These are phyloP conservation scores for Lactifluus piperatus DNA, from an alignment of 768 basidiomycete species.

Conservation along the genomic window DNA sequence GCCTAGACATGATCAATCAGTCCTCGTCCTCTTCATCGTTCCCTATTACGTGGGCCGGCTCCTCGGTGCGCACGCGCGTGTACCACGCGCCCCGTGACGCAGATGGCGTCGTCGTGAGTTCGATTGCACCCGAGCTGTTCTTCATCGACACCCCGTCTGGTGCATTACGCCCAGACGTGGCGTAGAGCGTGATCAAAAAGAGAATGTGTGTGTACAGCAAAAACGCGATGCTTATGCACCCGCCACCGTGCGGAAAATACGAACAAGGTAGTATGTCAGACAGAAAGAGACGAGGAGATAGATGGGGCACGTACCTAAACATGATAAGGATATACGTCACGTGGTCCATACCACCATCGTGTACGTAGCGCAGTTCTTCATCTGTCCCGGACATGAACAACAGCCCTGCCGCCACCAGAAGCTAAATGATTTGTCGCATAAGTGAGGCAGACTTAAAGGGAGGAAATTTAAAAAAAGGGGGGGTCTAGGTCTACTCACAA, in stretches of 20 bases:
- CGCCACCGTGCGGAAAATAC: neutral
- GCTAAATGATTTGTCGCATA: conserved; percentile 57
- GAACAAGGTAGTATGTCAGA: neutral
- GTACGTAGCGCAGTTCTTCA: conserved; percentile 69
- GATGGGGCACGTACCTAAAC: conserved; percentile 44
- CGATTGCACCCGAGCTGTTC: conserved; percentile 32
- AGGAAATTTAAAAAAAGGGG: neutral
- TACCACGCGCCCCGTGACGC: conserved; percentile 49
- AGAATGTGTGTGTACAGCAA: conserved; percentile 66
- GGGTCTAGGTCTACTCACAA: conserved; percentile 52
- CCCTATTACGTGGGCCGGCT: conserved; percentile 38
- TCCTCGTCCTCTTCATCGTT: conserved; percentile 36
- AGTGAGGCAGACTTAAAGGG: conserved; percentile 35
- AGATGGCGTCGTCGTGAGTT: conserved; percentile 30
- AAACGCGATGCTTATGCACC: conserved; percentile 52
- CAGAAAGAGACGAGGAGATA: conserved; percentile 8
- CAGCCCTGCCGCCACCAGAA: conserved; percentile 31
- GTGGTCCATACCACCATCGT: conserved; percentile 76
- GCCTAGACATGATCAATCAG: neutral
- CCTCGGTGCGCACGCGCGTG: conserved; percentile 42
- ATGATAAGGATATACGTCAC: conserved; percentile 84
- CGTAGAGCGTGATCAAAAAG: conserved; percentile 61
- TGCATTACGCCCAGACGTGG: conserved; percentile 52
- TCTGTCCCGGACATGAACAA: conserved; percentile 93
- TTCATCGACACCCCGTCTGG: conserved; percentile 18